Evolutionary conservation across 495 filamentous ascomycete genomes (phyloP), one percentile per base, ranked within the genome.

Genomic region (Penicillium flavigenum): DNA sequence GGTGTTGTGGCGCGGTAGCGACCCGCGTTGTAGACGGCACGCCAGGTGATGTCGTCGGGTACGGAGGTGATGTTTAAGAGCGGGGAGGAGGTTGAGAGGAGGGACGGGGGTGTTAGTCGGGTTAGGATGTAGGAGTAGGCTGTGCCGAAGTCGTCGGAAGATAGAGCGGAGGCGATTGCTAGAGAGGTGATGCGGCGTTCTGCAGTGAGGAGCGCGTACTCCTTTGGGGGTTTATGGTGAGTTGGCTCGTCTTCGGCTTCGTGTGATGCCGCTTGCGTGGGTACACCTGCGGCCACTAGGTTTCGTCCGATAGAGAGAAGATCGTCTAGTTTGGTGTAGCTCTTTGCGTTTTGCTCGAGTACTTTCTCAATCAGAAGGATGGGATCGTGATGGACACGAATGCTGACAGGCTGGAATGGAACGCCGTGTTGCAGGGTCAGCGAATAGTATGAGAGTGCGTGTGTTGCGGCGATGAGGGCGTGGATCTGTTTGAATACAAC

Each of bases 91-190:
- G 61, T 68, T 42, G 76, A 57, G 47, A 70, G 58, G 47, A 66
- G 57, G 20, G 68, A 67, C 38, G 69, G 61, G 8, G 77, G 77
- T 17, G 78, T 74, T 19, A 85, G 75, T 2, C 83, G 79, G 27
- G 78, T 96, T 57, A 95, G 83, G 34, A 96, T 88, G 73, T 94
- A 96, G 12, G 91, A 96, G 73, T 98, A 98, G 22, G 95, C 95
- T 1, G 95, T 98, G 60, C 96, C 93, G 61, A 98, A 98, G 65
- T 98, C 94, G 63, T 94, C 84, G 67, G 92, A 90, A 5, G 79
- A 75, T 1, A 98, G 82, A 29, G 93, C 91, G 5, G 92, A 87
- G 62, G 93, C 87, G 43, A 98, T 88, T 63, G 93, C 92, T 83
- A 96, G 90, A 50, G 87, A 87, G 31, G 85, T 88, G 50, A 98